These are phyloP conservation scores for Tinospora cordifolia DNA, from an alignment of 164 flowering plant species.

Conservation along the genomic window DNA sequence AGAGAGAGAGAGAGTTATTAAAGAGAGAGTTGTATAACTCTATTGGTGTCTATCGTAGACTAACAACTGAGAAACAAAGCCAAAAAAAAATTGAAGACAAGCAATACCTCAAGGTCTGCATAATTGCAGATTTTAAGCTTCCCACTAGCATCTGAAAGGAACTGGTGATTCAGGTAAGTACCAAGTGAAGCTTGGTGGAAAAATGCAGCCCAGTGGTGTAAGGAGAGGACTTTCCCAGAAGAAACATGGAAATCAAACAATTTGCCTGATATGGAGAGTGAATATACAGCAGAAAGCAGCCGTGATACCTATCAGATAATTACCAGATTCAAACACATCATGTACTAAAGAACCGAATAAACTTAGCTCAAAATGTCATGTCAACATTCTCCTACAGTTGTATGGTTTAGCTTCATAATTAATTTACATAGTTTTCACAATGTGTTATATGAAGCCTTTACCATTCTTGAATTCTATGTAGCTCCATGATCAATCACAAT, in stretches of 20 bases:
- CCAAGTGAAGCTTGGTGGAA: conserved; percentile 97
- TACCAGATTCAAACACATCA: not conserved
- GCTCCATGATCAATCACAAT: no score
- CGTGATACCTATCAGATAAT: conserved; percentile 57
- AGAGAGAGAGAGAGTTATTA: no score
- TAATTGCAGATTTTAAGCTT: conserved; percentile 20
- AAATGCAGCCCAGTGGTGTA: conserved; percentile 73
- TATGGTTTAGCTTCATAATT: no score
- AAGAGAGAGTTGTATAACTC: no score
- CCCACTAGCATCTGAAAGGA: conserved; percentile 31
- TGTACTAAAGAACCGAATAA: no score
- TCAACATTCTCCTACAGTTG: no score
- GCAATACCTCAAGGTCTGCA: conserved; percentile 38
- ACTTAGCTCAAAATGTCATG: no score
- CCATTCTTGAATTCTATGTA: no score
- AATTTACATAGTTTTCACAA: no score
- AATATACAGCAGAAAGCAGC: conserved; percentile 54
- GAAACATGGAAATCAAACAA: conserved; percentile 29
- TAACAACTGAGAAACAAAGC: not conserved
- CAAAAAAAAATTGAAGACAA: not conserved
- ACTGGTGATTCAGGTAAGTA: conserved; percentile 43
- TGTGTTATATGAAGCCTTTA: no score
- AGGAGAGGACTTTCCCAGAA: conserved; percentile 37
- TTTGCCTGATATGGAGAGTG: conserved; percentile 38
- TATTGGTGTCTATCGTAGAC: no score